Percentiles rank a stretch among this genome's conserved stretches.
Evolutionary conservation across 495 filamentous ascomycete genomes (phyloP).

Genomic region (Podospora bellae-mahoneyi): DNA sequence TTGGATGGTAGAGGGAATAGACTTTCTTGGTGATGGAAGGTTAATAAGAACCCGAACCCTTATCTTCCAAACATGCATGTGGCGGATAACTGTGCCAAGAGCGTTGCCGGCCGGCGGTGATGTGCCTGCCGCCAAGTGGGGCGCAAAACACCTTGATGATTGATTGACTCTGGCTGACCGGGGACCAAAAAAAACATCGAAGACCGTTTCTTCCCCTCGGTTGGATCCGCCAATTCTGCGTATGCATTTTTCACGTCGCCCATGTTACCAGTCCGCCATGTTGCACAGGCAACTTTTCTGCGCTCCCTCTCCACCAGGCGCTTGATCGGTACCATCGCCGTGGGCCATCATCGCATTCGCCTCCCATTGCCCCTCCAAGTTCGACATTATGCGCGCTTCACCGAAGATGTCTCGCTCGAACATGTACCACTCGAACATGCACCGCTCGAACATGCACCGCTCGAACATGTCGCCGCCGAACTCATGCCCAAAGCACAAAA

Average conservation of each 20-base stretch:
- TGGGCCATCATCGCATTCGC: background rate
- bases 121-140: background rate
- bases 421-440: no score
- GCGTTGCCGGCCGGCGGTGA: background rate
- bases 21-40: no score
- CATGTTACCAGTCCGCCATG: background rate
- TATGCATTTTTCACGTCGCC: background rate
- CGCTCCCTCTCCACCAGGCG: background rate
- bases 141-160: background rate
- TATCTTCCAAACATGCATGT: no score
- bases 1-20: no score
- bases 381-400: background rate
- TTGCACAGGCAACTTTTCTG: background rate
- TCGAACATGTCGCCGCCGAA: background rate
- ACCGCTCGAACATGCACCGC: background rate
- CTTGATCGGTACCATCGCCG: background rate
- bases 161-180: background rate
- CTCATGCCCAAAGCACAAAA: background rate
- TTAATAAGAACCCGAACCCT: no score
- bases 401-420: background rate
- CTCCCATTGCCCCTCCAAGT: background rate
- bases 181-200: background rate
- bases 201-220: background rate
- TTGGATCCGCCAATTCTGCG: background rate
- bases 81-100: background rate